Base-by-base conservation (phyloP, 1,284 basidiomycete species). In the Fomitopsis palustris region DNA sequence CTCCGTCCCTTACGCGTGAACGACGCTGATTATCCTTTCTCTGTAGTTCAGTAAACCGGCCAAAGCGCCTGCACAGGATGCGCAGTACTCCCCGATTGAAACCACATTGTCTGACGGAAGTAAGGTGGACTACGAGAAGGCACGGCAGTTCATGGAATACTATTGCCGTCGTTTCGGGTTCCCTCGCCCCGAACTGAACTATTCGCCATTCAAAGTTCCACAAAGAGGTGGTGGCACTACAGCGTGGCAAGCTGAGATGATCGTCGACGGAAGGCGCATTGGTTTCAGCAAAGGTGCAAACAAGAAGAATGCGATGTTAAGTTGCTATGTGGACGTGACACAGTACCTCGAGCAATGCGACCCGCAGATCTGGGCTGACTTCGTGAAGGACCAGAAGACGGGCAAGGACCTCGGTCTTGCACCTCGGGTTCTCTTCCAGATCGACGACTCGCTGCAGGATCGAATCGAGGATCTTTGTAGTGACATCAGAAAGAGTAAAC, bases 131-230 rank as follows among this genome's bases (percentile, higher is more conserved):
- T 87, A 89, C 53, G 92, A 95, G 59, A 83, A 84, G 53, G 94
- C 95, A 0, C 86, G 90, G 56, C 86, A 86, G 64, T 98, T 98
- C 75, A 95, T 98, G 88, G 95, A 96, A 66, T 98, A 92, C 70
- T 98, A 98, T 71, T 97, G 95, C 72, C 84, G 87, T 45, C 81
- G 86, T 41, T 97, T 89, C 72, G 78, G 80, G 37, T 96, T 96
- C 67, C 81, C 82, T n/a, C 86, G 85, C 65, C 94, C 95, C 1
- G 92, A 95, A 54, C 77, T 98, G 60, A 77, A 81, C 17, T 90
- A 84, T 64, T 72, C 78, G 47, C 64, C 72, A 63, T 53, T 72
- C 54, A 63, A 61, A 59, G 60, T 67, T 65, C 63, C 49, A 7
- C 49, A 52, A 10, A 25, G 33, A 19, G 49, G 64, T 52, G 63